Base-by-base conservation (phyloP, 2,329 filamentous ascomycete species). In the Aschersonia sp. region DNA sequence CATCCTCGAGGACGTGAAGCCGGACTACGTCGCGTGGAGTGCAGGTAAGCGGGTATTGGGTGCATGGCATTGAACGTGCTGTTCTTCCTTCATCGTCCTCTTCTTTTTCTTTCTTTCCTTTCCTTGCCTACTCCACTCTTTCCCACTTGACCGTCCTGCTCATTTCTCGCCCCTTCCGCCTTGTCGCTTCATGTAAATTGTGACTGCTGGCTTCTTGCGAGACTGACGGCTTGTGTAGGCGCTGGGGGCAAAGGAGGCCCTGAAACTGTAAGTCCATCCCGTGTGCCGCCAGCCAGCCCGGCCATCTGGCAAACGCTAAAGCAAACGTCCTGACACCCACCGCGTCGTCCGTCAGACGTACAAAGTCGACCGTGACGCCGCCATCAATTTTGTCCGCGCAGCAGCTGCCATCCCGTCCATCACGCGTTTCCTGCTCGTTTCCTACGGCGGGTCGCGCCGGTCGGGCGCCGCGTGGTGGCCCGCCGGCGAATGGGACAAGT, bases 1-100 rank as follows among this genome's bases (percentile, higher is more conserved):
- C 39, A 73, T 89, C 49, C 61, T 90, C 40, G 69, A 76, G 52
- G 67, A 72, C 54, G 74, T 79, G 22, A 72, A 74, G 59, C 68
- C 76, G 2, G 79, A 85, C 59, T 84, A 79, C 60, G 70, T 85
- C 32, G 73, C 84, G 51, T 86, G 78, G 77, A 77, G 73, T 53
- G 81, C 82, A 14, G 81, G 80, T 77, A 59, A 42, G 68, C 22
- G 22, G 22, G 22, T 22, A 22, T 3, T 22, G 22, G 22, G 22
- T 22, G 22, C 22, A 22, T 22, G 22, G 22, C 22, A 22, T 22
- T 22, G 22, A 22, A 22, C 22, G 3, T 22, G 22, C 22, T 22
- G 22, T 22, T 22, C 22, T 22, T 22, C 22, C 22, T 22, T 22
- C 22, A 39, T 8, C 35, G 4, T 39, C 35, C 35, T 39, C 22